Base-by-base conservation (phyloP, 371 early-diverging fungal species). In the Mortierella sp. region DNA sequence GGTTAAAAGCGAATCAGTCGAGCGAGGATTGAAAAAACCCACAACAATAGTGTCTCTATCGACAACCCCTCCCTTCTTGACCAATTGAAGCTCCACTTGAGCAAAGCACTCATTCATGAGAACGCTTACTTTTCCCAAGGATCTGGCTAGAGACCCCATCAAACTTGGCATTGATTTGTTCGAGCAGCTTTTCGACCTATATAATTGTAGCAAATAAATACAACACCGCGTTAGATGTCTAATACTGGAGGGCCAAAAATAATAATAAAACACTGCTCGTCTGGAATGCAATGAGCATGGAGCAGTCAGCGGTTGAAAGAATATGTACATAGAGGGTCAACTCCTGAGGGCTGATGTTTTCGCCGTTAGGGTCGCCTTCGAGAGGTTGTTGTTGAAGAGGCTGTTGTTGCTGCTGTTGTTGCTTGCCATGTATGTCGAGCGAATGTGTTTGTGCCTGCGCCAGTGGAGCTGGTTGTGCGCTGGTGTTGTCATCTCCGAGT, bases 141-240 rank as follows among this genome's bases (percentile, higher is more conserved):
- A 84, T 80, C 55, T 84, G 85, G 8, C 44, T 21, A 24, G 85
- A 84, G 1, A 84, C 78, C 9, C 81, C 78, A 31, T 84, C 85
- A 61, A 84, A 77, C 73, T 84, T 84, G 69, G 78, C 54, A 64
- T 84, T 84, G 78, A 84, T 71, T 59, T 84, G 85, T 31, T 84
- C 78, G 43, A 84, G 69, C 46, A 84, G 78, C 54, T 77, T 80
- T 51, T 84, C 85, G 16, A 84, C 85, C 85, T 84, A 71, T 5
- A 37, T 50, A 50, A 19, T 0, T 31, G 6, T 19, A 57, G 5
- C 59, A 46, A 3, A 37, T 1, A n/a, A 11, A 31, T 40, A 13
- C 34, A 44, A 24, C 48, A 57, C 26, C 8, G 24, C 11, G 34
- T 44, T 8, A 34, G 37, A 53, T 34, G 31, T 0, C 37, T 40